Conservation (phyloP, 257 asterid genomes). For the Paulownia fortunei region DNA sequence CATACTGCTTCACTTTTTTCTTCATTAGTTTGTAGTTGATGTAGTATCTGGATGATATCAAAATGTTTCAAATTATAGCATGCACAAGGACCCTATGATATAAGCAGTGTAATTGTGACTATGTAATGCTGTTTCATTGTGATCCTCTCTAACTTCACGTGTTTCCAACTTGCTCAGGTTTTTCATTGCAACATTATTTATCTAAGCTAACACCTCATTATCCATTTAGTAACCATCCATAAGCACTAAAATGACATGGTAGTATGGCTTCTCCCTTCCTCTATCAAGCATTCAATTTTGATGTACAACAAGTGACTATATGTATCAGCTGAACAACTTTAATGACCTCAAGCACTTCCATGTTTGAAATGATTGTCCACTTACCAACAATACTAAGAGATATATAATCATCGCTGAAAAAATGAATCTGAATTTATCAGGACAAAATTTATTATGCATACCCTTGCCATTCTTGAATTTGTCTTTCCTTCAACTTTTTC, state of each 20-base stretch:
- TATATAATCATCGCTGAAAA: background rate
- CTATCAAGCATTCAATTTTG: background rate
- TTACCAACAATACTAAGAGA: background rate
- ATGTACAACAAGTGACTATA: background rate
- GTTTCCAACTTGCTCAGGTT: constrained; percentile 2
- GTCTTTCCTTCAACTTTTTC: constrained; percentile 87
- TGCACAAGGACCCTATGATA: background rate
- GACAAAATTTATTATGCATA: constrained; percentile 34
- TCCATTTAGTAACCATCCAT: background rate
- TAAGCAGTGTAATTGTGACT: background rate
- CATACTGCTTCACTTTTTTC: constrained; percentile 84
- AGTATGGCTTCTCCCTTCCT: background rate
- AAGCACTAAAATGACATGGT: background rate
- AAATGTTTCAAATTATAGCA: constrained; percentile 21
- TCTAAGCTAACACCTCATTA: background rate
- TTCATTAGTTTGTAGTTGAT: constrained; percentile 97
- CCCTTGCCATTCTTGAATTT: constrained; percentile 93
- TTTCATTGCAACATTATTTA: background rate
- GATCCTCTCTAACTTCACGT: background rate
- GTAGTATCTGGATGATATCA: constrained; percentile 63
- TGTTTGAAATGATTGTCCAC: constrained; percentile 6
- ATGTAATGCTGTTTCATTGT: background rate
- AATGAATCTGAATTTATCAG: background rate
- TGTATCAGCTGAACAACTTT: constrained; percentile 1
- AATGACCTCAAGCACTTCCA: constrained; percentile 11